Evolutionary conservation across 352 stramenopile species (phyloP).

Genomic region (Pythium oligandrum): DNA sequence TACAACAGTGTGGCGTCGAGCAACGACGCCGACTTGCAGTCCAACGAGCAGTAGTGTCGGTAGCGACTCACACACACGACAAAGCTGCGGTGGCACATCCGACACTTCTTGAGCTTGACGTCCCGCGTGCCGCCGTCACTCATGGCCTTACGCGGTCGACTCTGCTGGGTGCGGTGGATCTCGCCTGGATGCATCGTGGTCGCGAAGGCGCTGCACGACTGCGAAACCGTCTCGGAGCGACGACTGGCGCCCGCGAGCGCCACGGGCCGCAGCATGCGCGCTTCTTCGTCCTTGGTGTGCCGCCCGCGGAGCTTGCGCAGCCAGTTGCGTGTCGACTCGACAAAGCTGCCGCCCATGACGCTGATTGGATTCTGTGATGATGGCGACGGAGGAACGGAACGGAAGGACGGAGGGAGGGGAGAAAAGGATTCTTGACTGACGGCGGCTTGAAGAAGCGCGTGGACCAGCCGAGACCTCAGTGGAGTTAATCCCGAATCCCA

Average conservation of each 20-base stretch:
- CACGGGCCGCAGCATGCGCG: slow-evolving; percentile 48
- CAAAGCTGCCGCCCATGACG: slow-evolving; percentile 28
- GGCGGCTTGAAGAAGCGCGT: too few relatives aligned
- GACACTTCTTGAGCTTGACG: slow-evolving; percentile 40
- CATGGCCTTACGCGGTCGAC: slow-evolving; percentile 27
- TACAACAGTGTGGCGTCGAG: slow-evolving; percentile 16
- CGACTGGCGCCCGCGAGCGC: slow-evolving; percentile 67
- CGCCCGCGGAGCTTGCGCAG: slow-evolving; percentile 40
- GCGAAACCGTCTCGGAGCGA: slow-evolving; percentile 36
- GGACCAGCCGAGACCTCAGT: too few relatives aligned
- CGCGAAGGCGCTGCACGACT: slow-evolving; percentile 62
- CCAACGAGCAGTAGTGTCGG: slow-evolving; percentile 59
- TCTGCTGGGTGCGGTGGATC: slow-evolving; percentile 6
- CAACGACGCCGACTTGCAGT: slow-evolving; percentile 72
- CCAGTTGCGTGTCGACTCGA: slow-evolving; percentile 36
- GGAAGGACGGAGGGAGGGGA: neutral
- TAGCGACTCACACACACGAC: slow-evolving; percentile 45
- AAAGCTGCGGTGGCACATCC: slow-evolving; percentile 60
- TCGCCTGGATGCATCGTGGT: slow-evolving; percentile 35
- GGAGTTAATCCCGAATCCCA: too few relatives aligned
- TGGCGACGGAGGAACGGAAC: neutral
- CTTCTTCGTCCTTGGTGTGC: slow-evolving; percentile 53
- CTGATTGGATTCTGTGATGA: slow-evolving; percentile 15
- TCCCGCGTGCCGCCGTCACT: slow-evolving; percentile 32
- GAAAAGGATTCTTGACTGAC: neutral